Evolutionary conservation across 192 early-diverging fungal genomes (phyloP).

Genomic region (Lobulomyces angularis): DNA sequence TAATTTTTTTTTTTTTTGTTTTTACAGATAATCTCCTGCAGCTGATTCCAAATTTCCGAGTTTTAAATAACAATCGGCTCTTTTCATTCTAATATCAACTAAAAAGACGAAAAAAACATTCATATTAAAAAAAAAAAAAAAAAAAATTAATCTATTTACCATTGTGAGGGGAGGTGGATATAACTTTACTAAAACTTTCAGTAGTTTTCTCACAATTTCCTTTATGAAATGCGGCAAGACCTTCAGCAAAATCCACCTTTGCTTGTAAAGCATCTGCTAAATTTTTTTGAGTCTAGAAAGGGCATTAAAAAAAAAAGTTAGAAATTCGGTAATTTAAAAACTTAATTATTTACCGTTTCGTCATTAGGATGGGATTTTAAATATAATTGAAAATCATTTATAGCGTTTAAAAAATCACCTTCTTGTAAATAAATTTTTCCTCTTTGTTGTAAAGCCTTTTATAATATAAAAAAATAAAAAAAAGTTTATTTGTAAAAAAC

Average conservation of each 20-base stretch:
- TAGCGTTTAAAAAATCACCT: conserved; percentile 50
- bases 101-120: too few relatives aligned
- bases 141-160: too few relatives aligned
- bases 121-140: too few relatives aligned
- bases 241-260: too few relatives aligned
- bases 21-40: conserved; percentile 58
- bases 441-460: conserved; percentile 56
- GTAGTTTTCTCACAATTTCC: too few relatives aligned
- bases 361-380: conserved; percentile 17
- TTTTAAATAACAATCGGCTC: conserved; percentile 62
- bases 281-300: too few relatives aligned
- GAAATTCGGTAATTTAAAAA: too few relatives aligned
- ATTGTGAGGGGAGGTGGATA: too few relatives aligned
- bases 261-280: too few relatives aligned
- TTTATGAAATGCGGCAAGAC: too few relatives aligned
- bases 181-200: too few relatives aligned
- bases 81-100: conserved; percentile 41
- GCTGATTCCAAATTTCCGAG: conserved; percentile 74
- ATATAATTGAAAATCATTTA: conserved; percentile 44
- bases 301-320: too few relatives aligned
- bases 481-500: background rate
- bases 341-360: conserved; percentile 19
- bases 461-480: background rate
- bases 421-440: conserved; percentile 55
- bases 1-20: background rate